Evolutionary conservation across 768 basidiomycete species (phyloP).

Genomic region (Tricholoma flavovirens): DNA sequence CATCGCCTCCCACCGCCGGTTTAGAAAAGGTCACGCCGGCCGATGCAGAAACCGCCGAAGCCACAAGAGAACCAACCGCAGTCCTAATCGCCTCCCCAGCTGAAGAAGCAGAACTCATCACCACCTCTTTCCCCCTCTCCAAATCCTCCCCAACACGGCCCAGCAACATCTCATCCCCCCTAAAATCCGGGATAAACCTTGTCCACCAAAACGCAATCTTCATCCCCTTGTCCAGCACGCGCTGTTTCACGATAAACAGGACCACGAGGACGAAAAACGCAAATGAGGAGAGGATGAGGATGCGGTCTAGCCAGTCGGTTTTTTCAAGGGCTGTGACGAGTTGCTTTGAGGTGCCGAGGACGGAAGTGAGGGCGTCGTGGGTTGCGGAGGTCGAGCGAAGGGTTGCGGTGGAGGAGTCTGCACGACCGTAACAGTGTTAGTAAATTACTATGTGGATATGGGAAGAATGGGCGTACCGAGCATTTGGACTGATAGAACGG

Average conservation of each 20-base stretch:
- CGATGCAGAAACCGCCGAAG: conserved; percentile 2
- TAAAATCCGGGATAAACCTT: conserved; percentile 56
- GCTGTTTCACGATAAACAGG: conserved; percentile 82
- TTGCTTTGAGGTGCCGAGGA: conserved; percentile 76
- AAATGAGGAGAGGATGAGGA: conserved; percentile 77
- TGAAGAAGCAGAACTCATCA: not conserved
- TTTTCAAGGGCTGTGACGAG: conserved; percentile 86
- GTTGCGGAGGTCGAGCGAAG: conserved; percentile 68
- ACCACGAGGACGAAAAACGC: conserved; percentile 81
- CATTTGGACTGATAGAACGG: conserved; percentile 80
- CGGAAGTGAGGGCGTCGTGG: conserved; percentile 66
- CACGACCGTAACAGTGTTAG: not conserved
- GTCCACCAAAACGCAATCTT: conserved; percentile 89
- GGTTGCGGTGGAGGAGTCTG: conserved; percentile 76
- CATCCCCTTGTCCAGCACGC: conserved; percentile 75
- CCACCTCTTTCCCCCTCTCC: not conserved
- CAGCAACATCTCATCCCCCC: conserved; percentile 22
- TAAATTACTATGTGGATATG: not conserved
- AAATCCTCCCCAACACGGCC: not conserved
- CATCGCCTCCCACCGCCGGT: not conserved
- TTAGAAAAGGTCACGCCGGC: not conserved
- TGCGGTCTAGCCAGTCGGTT: conserved; percentile 87
- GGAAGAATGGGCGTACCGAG: conserved; percentile 47
- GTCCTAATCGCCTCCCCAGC: not conserved
- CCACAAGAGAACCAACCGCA: not conserved